Percentiles rank a stretch among this genome's conserved stretches.
Conservation (phyloP, 2,329 filamentous ascomycete species). For the Colletotrichum sp. region DNA sequence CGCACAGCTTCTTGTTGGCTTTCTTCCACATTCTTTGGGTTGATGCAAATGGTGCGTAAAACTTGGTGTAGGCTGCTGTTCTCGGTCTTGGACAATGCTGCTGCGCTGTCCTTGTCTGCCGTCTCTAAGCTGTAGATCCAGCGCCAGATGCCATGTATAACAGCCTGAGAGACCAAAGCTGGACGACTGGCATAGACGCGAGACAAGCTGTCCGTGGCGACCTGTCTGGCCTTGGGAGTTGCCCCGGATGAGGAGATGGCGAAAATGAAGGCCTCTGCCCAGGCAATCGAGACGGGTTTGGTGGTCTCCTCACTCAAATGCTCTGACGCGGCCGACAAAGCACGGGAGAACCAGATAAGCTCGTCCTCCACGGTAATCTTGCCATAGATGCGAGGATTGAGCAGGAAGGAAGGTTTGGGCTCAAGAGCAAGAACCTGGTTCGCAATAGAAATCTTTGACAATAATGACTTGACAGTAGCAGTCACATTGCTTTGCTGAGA, state of each 20-base stretch:
- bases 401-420: constrained; percentile 86
- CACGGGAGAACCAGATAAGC: constrained; percentile 75
- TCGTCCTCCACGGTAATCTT: constrained; percentile 80
- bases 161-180: constrained; percentile 60
- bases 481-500: constrained; percentile 61
- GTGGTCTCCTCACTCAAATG: constrained; percentile 54
- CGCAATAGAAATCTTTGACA: constrained; percentile 65
- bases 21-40: constrained; percentile 55
- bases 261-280: constrained; percentile 88
- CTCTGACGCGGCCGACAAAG: constrained; percentile 67
- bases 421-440: constrained; percentile 71
- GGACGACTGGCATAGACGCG: constrained; percentile 67
- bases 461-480: constrained; percentile 44
- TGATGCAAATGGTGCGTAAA: constrained; percentile 67
- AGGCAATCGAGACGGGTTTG: constrained; percentile 65
- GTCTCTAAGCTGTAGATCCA: constrained; percentile 73
- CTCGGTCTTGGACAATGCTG: constrained; percentile 68
- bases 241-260: constrained; percentile 69
- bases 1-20: constrained; percentile 42
- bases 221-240: constrained; percentile 66
- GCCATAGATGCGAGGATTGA: constrained; percentile 84
- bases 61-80: constrained; percentile 66
- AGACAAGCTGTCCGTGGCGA: constrained; percentile 66
- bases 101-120: constrained; percentile 80
- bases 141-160: constrained; percentile 79